Evolutionary conservation across 805 yeast genomes (phyloP), one percentile per base, ranked within the genome.

Genomic region (Wickerhamiella spandovensis): DNA sequence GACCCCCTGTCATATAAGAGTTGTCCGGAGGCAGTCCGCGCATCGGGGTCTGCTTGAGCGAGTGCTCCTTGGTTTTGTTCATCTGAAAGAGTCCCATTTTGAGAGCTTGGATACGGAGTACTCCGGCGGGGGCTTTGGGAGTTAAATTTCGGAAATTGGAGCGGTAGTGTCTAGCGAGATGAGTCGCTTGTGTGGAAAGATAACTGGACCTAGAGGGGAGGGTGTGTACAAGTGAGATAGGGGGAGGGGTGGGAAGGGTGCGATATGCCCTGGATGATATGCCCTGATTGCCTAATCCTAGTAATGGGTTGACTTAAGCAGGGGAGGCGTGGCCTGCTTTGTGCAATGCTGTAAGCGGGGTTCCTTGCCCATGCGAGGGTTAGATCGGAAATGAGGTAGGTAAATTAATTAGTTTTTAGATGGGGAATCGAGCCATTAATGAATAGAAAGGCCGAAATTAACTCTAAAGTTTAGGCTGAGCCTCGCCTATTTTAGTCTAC

Each of bases 1-100:
- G 51, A 20, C 47, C 44, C 22, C 53, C 13, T 3, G 53, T 50
- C 8, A 56, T 49, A 22, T 43, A 45, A 44, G 52, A 46, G 45
- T 54, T 51, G 45, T 59, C 62, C 5, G 55, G 48, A 5, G 62
- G 62, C 43, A 58, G 49, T 18, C 39, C 39, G 13, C 39, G 39
- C 20, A 35, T 17, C 15, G 39, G 39, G 13, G 39, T 17, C 39
- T 35, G 39, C 39, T 35, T 35, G 39, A 35, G 39, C 39, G 39
- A 35, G 13, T 15, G 17, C 39, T 35, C 39, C 20, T 39, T 39
- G 4, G 15, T 39, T 12, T 18, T 12, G 43, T 39, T 21, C 20
- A 12, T 18, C 4, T 39, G 43, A 24, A 39, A 39, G 18, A 39
- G 43, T 20, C 43, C 43, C 43, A 39, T 39, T 13, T 13, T 39